Base-by-base conservation (phyloP, 75 land plant genomes). In the Selaginella moellendorffii region DNA sequence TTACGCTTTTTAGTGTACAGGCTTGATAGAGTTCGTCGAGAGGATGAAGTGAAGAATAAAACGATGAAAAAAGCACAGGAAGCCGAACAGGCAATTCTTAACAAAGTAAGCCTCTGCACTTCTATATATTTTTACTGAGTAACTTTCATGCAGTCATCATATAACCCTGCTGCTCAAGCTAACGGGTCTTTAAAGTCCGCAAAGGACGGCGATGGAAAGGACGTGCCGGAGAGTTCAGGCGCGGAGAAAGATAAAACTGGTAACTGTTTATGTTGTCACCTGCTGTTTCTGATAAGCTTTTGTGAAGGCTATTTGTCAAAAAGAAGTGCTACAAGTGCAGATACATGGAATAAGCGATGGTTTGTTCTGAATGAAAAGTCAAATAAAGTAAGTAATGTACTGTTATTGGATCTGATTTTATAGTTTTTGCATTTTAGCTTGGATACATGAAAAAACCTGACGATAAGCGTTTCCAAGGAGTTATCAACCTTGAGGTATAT, bases 311-410 rank as follows among this genome's bases (percentile, higher is more conserved):
- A 68, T 58, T 65, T 95, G 61, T 54, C 80, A 71, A 95, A 86
- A 72, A 85, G 76, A 77, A 95, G 97, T 78, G 75, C 78, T 20
- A 95, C 84, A 71, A 84, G 46, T 36, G 14, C 79, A 59, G 85
- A 77, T 79, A 83, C 78, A 12, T 95, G 99, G 99, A 81, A 78
- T 68, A 81, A 74, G 64, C 75, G 96, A 31, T 95, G 99, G 99
- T 95, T 95, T 82, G 99, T 95, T 31, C 69, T 95, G 17, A 95
- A 90, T 81, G 96, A 86, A 71, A 95, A 95, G 63, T 77, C 81
- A 70, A 86, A 86, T 18, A 89, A 86, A 86, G 99, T 95, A 20
- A 30, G 68, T 5, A 36, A 36, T 36, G 10, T 36, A 5, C 46
- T 36, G 10, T 36, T 36, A 36, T 36, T 5, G 5, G 10, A 36